These are phyloP conservation scores for Zygosaccharomyces pseudobailii DNA, from an alignment of 1,139 yeast genomes.

Conservation along the genomic window DNA sequence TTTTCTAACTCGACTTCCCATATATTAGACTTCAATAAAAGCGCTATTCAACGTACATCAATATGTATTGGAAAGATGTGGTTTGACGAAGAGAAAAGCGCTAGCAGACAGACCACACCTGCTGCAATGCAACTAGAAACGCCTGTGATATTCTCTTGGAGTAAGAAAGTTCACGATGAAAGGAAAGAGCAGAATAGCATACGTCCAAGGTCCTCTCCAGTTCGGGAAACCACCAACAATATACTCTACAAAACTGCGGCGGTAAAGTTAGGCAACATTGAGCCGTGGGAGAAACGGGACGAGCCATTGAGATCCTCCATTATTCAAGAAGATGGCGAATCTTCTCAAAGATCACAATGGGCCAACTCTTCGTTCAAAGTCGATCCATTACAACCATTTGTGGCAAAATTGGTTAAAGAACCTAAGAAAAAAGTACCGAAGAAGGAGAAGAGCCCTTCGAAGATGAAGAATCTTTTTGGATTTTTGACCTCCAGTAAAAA, in stretches of 20 bases:
- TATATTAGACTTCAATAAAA: slow-evolving; percentile 2
- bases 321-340: background rate
- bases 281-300: slow-evolving; percentile 3
- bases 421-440: slow-evolving; percentile 15
- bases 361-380: slow-evolving; percentile 23
- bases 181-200: background rate
- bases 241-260: slow-evolving; percentile 15
- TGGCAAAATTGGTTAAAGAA: slow-evolving; percentile 24
- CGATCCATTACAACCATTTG: slow-evolving; percentile 29
- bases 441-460: slow-evolving; percentile 14
- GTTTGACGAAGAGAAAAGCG: slow-evolving; percentile 22
- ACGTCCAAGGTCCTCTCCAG: background rate
- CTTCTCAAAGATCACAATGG: slow-evolving; percentile 4
- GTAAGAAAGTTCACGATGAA: slow-evolving; percentile 12
- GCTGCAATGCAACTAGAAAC: slow-evolving; percentile 19
- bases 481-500: slow-evolving; percentile 22
- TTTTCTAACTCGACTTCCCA: slow-evolving; percentile 4
- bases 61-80: slow-evolving; percentile 16
- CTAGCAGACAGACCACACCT: slow-evolving; percentile 9
- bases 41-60: slow-evolving; percentile 8
- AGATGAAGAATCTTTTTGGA: slow-evolving; percentile 22
- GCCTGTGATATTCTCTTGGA: slow-evolving; percentile 30
- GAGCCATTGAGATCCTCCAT: slow-evolving; percentile 1
- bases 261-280: slow-evolving; percentile 9
- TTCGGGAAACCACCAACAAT: slow-evolving; percentile 16